A percentile compares a stretch with the other conserved stretches of the same genome.
phyloP scores from a whole-genome alignment of 768 basidiomycete genomes.

The Jaapia argillacea region DNA sequence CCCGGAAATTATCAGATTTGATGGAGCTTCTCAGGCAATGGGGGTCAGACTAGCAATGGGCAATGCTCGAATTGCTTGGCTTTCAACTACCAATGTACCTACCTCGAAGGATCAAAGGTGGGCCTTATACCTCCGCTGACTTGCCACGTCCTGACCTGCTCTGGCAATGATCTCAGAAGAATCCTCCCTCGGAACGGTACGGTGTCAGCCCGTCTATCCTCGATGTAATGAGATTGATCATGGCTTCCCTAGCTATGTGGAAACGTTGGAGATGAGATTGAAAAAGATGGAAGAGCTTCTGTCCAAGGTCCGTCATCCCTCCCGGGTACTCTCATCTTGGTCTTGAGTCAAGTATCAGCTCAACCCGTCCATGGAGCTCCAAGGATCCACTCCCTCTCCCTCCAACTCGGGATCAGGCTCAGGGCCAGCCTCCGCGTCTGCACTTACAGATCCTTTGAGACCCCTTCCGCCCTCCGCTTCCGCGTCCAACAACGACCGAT shows the following conservation, averaged over 20 bases:
- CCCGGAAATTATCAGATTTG: not conserved
- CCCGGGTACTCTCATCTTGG: not conserved
- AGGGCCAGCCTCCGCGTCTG: not conserved
- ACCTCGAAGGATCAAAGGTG: conserved; percentile 61
- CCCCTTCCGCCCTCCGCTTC: too few relatives aligned
- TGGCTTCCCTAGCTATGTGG: conserved; percentile 18
- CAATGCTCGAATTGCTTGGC: conserved; percentile 56
- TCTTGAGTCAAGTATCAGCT: not conserved
- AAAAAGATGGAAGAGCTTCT: not conserved
- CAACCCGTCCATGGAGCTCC: not conserved
- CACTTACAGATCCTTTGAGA: conserved; percentile 16
- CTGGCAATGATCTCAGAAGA: not conserved
- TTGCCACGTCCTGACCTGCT: not conserved
- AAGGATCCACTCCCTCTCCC: not conserved
- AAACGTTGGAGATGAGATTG: conserved; percentile 19
- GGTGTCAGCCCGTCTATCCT: conserved; percentile 47
- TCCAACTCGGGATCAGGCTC: not conserved
- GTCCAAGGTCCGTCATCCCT: not conserved
- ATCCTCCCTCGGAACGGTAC: conserved; percentile 33
- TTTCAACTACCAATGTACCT: conserved; percentile 51
- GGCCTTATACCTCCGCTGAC: too few relatives aligned
- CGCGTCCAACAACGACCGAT: too few relatives aligned
- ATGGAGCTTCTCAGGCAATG: conserved; percentile 40
- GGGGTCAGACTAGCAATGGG: conserved; percentile 53
- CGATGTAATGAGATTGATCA: not conserved